Percentiles rank a stretch among this genome's conserved stretches.
phyloP scores from a whole-genome alignment of 2,329 filamentous ascomycete genomes.

The Stemphylium beticola region DNA sequence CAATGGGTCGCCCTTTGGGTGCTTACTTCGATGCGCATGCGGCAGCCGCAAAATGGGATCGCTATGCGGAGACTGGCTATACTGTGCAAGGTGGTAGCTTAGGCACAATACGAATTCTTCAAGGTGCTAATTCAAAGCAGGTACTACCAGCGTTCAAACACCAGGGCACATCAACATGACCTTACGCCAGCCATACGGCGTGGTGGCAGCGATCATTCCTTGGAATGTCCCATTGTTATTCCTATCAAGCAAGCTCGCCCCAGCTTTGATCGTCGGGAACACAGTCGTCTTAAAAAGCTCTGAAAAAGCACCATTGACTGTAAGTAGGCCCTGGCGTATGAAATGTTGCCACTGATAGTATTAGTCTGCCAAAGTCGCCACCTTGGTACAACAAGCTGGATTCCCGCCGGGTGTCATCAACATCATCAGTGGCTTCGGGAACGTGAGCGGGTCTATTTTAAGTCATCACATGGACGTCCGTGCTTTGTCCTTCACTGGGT shows the following conservation, averaged over 20 bases:
- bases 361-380: conserved; percentile 77
- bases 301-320: conserved; percentile 67
- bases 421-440: conserved; percentile 78
- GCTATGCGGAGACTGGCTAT: conserved; percentile 75
- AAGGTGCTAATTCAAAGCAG: conserved; percentile 38
- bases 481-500: conserved; percentile 82
- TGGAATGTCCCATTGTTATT: conserved; percentile 43
- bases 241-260: conserved; percentile 33
- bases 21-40: conserved; percentile 80
- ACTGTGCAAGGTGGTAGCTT: conserved; percentile 63
- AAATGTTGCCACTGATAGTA: conserved; percentile 63
- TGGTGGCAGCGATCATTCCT: conserved; percentile 82
- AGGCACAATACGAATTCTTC: not conserved
- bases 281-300: conserved; percentile 45
- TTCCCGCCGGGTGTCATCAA: conserved; percentile 83
- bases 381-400: conserved; percentile 77
- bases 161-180: conserved; percentile 63
- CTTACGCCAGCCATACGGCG: conserved; percentile 79
- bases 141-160: conserved; percentile 70
- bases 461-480: conserved; percentile 82
- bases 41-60: conserved; percentile 78
- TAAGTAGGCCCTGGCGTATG: conserved; percentile 60
- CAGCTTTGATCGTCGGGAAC: conserved; percentile 43
- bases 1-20: conserved; percentile 84
- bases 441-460: conserved; percentile 77